These are phyloP conservation scores for Taphrina confusa DNA, from an alignment of 1,139 yeast genomes.

Conservation along the genomic window DNA sequence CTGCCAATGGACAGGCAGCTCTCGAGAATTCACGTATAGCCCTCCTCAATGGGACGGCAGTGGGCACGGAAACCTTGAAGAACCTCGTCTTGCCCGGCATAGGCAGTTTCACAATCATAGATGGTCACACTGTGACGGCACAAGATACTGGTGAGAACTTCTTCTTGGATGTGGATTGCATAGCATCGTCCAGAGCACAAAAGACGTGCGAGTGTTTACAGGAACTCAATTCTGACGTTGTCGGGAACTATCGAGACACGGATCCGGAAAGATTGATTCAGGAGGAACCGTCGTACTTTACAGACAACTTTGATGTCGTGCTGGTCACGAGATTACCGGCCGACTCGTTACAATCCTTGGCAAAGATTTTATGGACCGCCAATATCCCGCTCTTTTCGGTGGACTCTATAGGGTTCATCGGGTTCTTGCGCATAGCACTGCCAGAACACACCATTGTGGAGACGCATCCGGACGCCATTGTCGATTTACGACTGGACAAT, in stretches of 20 bases:
- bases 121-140: conserved; percentile 50
- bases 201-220: conserved; percentile 51
- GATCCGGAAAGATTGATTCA: conserved; percentile 32
- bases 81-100: conserved; percentile 70
- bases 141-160: conserved; percentile 61
- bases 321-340: conserved; percentile 48
- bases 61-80: conserved; percentile 71
- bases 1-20: conserved; percentile 66
- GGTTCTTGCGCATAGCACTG: conserved; percentile 57
- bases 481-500: conserved; percentile 66
- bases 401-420: conserved; percentile 66
- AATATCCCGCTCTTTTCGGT: conserved; percentile 59
- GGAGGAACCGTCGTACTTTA: conserved; percentile 51
- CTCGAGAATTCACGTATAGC: conserved; percentile 64
- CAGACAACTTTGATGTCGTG: conserved; percentile 55
- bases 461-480: conserved; percentile 67
- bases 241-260: conserved; percentile 48
- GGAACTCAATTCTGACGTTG: conserved; percentile 65
- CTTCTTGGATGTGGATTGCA: conserved; percentile 56
- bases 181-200: conserved; percentile 52
- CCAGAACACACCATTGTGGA: conserved; percentile 66
- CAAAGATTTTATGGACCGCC: conserved; percentile 51
- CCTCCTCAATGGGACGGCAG: conserved; percentile 60
- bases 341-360: conserved; percentile 43
- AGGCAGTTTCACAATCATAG: conserved; percentile 66